Evolutionary conservation across 768 basidiomycete species (phyloP).

Genomic region (Nidularia pulvinata): DNA sequence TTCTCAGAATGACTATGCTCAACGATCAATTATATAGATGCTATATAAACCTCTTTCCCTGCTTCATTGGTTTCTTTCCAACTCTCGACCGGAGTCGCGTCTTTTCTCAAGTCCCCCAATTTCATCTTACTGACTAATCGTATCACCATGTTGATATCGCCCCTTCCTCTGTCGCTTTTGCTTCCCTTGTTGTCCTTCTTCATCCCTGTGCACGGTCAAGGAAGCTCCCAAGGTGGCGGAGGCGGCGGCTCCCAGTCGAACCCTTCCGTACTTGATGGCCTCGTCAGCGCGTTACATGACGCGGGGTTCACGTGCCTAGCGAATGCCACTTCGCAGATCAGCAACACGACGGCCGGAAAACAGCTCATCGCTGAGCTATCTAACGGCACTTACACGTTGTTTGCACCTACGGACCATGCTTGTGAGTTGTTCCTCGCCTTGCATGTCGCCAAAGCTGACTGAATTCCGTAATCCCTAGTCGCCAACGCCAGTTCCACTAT

Average conservation of each 20-base stretch:
- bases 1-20: too few species aligned
- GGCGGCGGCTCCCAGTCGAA: background rate
- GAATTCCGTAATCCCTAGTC: slow-evolving; percentile 15
- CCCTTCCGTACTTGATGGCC: slow-evolving; percentile 17
- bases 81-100: too few species aligned
- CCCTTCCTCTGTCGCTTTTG: background rate
- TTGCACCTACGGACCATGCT: background rate
- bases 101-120: background rate
- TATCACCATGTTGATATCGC: background rate
- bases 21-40: too few species aligned
- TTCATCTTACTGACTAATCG: background rate
- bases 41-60: too few species aligned
- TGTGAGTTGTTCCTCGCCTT: background rate
- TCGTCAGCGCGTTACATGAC: background rate
- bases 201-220: slow-evolving; percentile 8
- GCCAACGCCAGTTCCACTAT: slow-evolving; percentile 19
- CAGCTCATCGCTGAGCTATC: background rate
- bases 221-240: slow-evolving; percentile 7
- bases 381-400: background rate
- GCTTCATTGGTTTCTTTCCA: too few species aligned
- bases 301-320: background rate
- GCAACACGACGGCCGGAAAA: background rate
- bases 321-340: background rate
- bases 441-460: background rate
- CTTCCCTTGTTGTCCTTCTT: slow-evolving; percentile 10